These are phyloP conservation scores for Auricularia cornea DNA, from an alignment of 768 basidiomycete species.

Conservation along the genomic window DNA sequence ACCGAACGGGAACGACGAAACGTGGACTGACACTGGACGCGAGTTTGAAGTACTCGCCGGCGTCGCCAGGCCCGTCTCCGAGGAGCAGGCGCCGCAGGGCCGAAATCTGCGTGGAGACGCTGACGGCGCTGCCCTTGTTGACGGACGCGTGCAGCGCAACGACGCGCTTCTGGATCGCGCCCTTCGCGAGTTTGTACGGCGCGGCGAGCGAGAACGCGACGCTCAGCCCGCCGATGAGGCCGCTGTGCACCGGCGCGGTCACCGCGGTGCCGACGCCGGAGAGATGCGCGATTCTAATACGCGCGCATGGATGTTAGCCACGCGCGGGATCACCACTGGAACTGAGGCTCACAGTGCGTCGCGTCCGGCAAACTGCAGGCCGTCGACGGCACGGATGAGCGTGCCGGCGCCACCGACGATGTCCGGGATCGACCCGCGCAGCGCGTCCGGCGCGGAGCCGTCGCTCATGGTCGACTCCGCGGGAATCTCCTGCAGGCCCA, in stretches of 20 bases:
- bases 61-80: conserved; percentile 32
- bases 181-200: conserved; percentile 45
- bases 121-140: conserved; percentile 24
- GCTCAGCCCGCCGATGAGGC: conserved; percentile 54
- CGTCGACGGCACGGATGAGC: conserved; percentile 50
- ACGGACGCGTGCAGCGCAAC: conserved; percentile 58
- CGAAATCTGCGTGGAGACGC: conserved; percentile 30
- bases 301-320: not conserved
- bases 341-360: conserved; percentile 53
- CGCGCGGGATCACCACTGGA: not conserved
- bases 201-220: conserved; percentile 53
- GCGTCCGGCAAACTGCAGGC: conserved; percentile 56
- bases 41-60: conserved; percentile 47
- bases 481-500: conserved; percentile 29
- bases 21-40: conserved; percentile 39
- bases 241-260: conserved; percentile 34
- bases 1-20: not conserved
- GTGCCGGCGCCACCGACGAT: conserved; percentile 48
- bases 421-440: conserved; percentile 31
- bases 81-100: conserved; percentile 24
- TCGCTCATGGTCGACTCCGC: conserved; percentile 28
- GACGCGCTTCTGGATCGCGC: conserved; percentile 52
- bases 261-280: conserved; percentile 60
- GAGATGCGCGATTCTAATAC: conserved; percentile 49
- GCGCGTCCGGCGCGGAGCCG: conserved; percentile 16